Evolutionary conservation across 768 basidiomycete genomes (phyloP).

Genomic region (Gymnopilus junonius): DNA sequence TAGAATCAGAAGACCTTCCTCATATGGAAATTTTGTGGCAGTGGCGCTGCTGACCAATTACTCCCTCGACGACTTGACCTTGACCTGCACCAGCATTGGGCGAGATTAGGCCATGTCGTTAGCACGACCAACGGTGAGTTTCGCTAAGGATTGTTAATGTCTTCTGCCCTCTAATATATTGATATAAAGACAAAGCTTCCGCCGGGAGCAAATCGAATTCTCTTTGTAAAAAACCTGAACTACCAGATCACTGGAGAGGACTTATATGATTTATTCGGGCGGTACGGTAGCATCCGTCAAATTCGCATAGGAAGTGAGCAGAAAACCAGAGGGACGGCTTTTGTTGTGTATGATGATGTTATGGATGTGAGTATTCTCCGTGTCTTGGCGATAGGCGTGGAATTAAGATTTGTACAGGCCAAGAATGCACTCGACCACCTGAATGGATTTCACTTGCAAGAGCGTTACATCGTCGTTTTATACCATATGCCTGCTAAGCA

Average conservation of each 20-base stretch:
- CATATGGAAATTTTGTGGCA: not conserved
- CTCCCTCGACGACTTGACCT: not conserved
- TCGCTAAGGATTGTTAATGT: not conserved
- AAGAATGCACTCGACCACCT: conserved; percentile 96
- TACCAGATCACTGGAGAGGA: conserved; percentile 94
- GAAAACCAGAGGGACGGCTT: conserved; percentile 95
- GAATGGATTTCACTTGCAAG: conserved; percentile 97
- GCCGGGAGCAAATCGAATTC: conserved; percentile 87
- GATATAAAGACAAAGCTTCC: conserved; percentile 76
- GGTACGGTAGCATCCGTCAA: conserved; percentile 96
- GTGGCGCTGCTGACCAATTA: not conserved
- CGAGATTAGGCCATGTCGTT: conserved; percentile 69
- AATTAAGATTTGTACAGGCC: conserved; percentile 54
- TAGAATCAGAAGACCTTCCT: not conserved
- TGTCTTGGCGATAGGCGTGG: conserved; percentile 13
- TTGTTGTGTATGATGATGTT: conserved; percentile 95
- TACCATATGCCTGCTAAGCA: conserved; percentile 99
- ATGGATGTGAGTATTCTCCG: conserved; percentile 73
- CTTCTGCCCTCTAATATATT: conserved; percentile 1
- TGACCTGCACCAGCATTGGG: not conserved
- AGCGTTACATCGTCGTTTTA: conserved; percentile 96
- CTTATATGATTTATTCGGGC: conserved; percentile 95
- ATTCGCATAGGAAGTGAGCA: conserved; percentile 91
- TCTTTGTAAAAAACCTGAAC: conserved; percentile 93
- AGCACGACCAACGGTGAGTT: conserved; percentile 69